Base-by-base conservation (phyloP, 73 alveolate species). In the Tetrahymena borealis region DNA sequence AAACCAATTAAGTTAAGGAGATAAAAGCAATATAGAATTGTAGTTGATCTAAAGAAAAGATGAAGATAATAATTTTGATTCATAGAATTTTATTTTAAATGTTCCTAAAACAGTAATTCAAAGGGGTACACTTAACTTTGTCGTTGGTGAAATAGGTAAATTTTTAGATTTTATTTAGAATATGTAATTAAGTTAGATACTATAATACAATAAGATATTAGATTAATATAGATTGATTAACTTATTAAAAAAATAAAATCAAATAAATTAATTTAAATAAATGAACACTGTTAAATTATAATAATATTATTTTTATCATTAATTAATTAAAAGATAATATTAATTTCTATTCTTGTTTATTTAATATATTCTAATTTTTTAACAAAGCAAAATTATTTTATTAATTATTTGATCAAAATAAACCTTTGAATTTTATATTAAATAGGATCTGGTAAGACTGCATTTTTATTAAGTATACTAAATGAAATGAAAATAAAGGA, bases 371-470 rank as follows among this genome's bases (percentile, higher is more conserved):
- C 78, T 91, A 35, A 31, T 33, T 18, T 91, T 91, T 18, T 78
- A 78, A 0, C 78, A 91, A 60, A 24, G 32, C 3, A 15, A 91
- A 60, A 40, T 5, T 9, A 31, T 32, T 18, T 9, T n/a, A 16
- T 16, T 36, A 20, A 36, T 39, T 40, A 91, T 37, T 40, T 0
- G 33, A 40, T 18, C 24, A 39, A 3, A 36, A 78, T 16, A n/a
- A 39, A 38, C 20, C 5, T 7, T 78, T 78, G 9, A 60, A 60
- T 60, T 60, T 60, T n/a, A n/a, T n/a, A n/a, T 15, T 60, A 60
- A 90, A 91, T 91, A 32, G 95, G 95, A 39, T 85, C 92, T 79
- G 95, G 95, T 1, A 93, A 93, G 39, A 39, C 93, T 28, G 95
- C 95, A 60, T 93, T 93, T 32, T 40, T 93, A 5, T 39, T 79